Base-by-base conservation (phyloP, 1,139 yeast genomes). In the Kodamaea plutei region DNA sequence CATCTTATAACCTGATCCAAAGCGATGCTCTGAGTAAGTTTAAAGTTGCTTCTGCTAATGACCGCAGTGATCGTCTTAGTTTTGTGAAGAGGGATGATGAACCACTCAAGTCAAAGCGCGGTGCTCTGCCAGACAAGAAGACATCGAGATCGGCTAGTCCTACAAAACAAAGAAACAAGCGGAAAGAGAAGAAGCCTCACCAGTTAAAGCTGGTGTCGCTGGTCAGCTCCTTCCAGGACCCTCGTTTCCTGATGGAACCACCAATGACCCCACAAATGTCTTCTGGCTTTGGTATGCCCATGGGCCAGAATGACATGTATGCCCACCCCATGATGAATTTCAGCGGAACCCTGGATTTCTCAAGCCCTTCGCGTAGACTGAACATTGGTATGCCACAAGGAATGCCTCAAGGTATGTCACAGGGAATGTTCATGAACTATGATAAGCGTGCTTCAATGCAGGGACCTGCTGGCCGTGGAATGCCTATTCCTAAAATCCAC, bases 1-100 rank as follows among this genome's bases (percentile, higher is more conserved):
- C 37, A 2, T 59, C 70, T 2, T 52, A 45, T 39, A 53, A 58
- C 35, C 64, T 71, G 2, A 57, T 66, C 37, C 65, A 63, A 40
- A 61, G 69, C 40, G 67, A 58, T 20, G 53, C 57, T 3, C 56
- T 62, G 1, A 54, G 55, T 19, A 61, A 63, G 38, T 64, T 64
- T 43, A 48, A 46, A 12, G 66, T 62, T 6, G 53, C 52, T 3
- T 43, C 55, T 2, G 42, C 53, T 6, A 42, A 44, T 19, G 53
- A 50, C 28, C 36, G 56, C 21, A 30, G 42, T 14, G 47, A 40
- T 23, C 37, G 50, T 23, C 27, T 37, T 24, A 41, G 39, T 19
- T 18, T 8, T 18, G 20, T 18, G 3, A 18, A 18, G 6, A 18
- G n/a, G 20, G 20, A 18, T 8, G 20, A 18, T 18, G 20, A 18